These are phyloP conservation scores for Fonsecaea pedrosoi DNA, from an alignment of 2,329 filamentous ascomycete species.

Conservation along the genomic window DNA sequence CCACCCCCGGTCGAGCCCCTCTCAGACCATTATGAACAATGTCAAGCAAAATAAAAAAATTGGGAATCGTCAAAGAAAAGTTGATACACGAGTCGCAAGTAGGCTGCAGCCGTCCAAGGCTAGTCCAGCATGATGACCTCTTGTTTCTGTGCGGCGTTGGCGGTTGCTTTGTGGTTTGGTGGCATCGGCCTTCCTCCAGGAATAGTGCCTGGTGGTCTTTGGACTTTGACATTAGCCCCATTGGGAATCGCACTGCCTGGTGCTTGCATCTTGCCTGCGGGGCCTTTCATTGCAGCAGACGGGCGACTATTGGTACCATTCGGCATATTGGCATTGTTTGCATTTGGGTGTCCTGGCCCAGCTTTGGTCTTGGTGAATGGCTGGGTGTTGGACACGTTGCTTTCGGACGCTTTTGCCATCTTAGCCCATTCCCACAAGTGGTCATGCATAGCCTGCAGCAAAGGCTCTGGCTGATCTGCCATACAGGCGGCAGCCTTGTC, in stretches of 20 bases:
- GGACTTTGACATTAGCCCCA: constrained; percentile 12
- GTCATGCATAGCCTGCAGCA: constrained; percentile 37
- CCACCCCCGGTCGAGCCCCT: constrained; percentile 3
- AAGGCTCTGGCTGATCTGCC: constrained; percentile 31
- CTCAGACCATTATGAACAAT: background rate
- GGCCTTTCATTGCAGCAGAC: constrained; percentile 9
- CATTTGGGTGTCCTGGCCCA: background rate
- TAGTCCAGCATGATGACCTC: constrained; percentile 34
- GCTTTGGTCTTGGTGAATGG: constrained; percentile 13
- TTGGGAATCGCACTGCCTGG: constrained; percentile 5
- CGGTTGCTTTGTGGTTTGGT: constrained; percentile 17
- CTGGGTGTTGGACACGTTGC: constrained; percentile 4
- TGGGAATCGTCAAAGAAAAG: constrained; percentile 7
- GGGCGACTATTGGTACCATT: constrained; percentile 9
- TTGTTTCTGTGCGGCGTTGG: constrained; percentile 17
- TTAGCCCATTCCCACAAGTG: constrained; percentile 34
- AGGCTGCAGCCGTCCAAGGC: background rate
- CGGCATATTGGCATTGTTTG: constrained; percentile 7
- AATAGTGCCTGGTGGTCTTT: constrained; percentile 2
- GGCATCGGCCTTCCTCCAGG: constrained; percentile 10
- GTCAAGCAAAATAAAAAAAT: constrained; percentile 8
- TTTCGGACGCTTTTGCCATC: constrained; percentile 20
- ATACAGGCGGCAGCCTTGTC: constrained; percentile 36
- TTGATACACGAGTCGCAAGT: constrained; percentile 13
- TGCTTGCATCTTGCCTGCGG: constrained; percentile 13